Conservation (phyloP, 768 basidiomycete species). For the Boletus huronensis region DNA sequence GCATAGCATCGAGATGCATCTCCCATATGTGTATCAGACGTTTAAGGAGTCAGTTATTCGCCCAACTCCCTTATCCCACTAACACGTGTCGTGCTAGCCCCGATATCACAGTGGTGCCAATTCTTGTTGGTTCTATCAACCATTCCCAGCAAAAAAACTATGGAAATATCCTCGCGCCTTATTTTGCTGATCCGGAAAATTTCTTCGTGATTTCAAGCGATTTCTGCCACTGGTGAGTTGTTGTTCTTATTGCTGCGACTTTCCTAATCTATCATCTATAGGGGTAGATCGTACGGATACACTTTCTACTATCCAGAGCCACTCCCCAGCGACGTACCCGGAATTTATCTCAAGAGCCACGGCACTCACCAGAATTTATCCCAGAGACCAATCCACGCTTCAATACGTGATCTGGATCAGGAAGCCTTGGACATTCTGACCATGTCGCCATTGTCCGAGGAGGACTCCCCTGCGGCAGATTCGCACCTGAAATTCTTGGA, state of each 20-base stretch:
- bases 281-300: conserved; percentile 85
- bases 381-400: conserved; percentile 70
- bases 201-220: conserved; percentile 92
- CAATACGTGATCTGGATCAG: conserved; percentile 81
- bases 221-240: conserved; percentile 93
- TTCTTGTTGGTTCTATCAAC: conserved; percentile 81
- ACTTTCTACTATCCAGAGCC: conserved; percentile 80
- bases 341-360: conserved; percentile 49
- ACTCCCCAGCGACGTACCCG: conserved; percentile 43
- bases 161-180: conserved; percentile 75
- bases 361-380: conserved; percentile 36
- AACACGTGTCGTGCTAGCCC: conserved; percentile 37
- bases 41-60: conserved; percentile 63
- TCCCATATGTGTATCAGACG: conserved; percentile 83
- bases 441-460: conserved; percentile 46
- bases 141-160: conserved; percentile 55
- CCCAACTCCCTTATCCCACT: conserved; percentile 1
- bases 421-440: conserved; percentile 78
- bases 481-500: conserved; percentile 62
- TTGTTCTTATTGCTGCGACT: not conserved
- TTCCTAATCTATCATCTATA: conserved; percentile 26
- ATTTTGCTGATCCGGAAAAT: conserved; percentile 73
- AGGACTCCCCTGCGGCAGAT: conserved; percentile 38
- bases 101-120: conserved; percentile 82
- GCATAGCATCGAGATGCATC: conserved; percentile 97